These are phyloP conservation scores for Rubroboletus pulcherrimus DNA, from an alignment of 768 basidiomycete genomes.

Conservation along the genomic window DNA sequence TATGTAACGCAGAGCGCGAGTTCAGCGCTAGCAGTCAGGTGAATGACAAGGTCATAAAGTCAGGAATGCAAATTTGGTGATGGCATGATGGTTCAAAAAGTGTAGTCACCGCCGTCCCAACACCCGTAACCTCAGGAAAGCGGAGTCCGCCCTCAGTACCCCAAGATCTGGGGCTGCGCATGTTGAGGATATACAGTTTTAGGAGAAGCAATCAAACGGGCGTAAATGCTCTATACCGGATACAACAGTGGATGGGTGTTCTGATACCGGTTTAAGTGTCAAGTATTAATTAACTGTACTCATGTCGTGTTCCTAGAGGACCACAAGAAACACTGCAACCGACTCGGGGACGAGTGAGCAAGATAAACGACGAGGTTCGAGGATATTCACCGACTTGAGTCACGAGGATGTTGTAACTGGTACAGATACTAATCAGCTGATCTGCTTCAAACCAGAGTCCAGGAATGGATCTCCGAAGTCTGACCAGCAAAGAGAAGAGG, in stretches of 20 bases:
- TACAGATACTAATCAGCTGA: conserved; percentile 15
- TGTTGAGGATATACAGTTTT: neutral
- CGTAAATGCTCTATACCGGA: neutral
- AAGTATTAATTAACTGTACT: neutral
- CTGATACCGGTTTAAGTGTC: neutral
- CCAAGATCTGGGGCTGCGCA: neutral
- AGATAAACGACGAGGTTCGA: neutral
- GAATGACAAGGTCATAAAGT: neutral
- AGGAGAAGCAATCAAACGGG: neutral
- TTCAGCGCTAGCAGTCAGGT: conserved; percentile 1
- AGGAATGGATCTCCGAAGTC: conserved; percentile 57
- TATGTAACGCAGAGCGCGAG: neutral
- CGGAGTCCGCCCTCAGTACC: neutral
- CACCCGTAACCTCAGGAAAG: neutral
- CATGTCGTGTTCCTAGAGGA: neutral
- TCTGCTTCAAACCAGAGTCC: conserved; percentile 32
- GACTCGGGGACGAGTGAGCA: conserved; percentile 3
- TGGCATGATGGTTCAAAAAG: neutral
- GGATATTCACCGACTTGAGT: conserved; percentile 7
- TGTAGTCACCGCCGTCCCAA: neutral
- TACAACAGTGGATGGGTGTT: conserved; percentile 1
- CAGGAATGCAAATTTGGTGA: neutral
- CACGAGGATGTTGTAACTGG: neutral
- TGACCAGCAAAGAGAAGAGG: conserved; percentile 16
- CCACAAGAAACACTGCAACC: neutral